Percentiles rank a stretch among this genome's conserved stretches.
phyloP scores from a whole-genome alignment of 1,284 basidiomycete genomes.

The Trametes polyzona region DNA sequence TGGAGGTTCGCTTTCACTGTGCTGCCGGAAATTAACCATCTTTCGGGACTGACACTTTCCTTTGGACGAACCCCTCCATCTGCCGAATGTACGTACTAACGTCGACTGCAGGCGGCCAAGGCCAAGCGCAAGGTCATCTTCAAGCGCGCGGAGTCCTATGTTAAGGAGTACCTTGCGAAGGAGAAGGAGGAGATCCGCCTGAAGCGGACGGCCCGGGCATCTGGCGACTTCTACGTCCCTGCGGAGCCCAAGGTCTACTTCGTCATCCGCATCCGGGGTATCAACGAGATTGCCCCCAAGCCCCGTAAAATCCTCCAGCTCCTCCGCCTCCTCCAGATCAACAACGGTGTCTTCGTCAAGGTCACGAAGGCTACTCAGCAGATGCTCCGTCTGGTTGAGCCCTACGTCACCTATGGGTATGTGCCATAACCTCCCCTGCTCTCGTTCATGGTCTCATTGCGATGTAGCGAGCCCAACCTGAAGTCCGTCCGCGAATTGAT shows the following conservation, averaged over 20 bases:
- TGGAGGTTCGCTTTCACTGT: constrained; percentile 53
- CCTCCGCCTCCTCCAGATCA: constrained; percentile 98
- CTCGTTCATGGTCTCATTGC: constrained; percentile 4
- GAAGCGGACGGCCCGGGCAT: constrained; percentile 90
- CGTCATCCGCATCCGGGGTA: constrained; percentile 97
- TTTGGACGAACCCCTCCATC: not conserved
- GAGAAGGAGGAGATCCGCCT: constrained; percentile 98
- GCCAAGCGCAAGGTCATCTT: constrained; percentile 98
- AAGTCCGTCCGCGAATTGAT: constrained; percentile 97
- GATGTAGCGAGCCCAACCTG: constrained; percentile 85
- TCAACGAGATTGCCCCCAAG: constrained; percentile 99
- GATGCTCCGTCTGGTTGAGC: constrained; percentile 97
- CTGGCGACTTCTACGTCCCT: constrained; percentile 97
- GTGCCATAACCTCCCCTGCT: constrained; percentile 36
- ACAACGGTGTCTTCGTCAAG: constrained; percentile 99
- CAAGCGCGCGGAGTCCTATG: constrained; percentile 99
- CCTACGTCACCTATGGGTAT: constrained; percentile 95
- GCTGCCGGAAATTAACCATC: constrained; percentile 93
- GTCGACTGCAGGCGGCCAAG: constrained; percentile 70
- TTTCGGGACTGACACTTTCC: constrained; percentile 86
- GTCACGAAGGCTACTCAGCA: constrained; percentile 96
- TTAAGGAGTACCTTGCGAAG: constrained; percentile 92
- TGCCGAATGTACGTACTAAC: constrained; percentile 33
- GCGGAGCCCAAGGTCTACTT: constrained; percentile 98
- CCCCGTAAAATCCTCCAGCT: constrained; percentile 99